Percentiles rank a stretch among this genome's conserved stretches.
Conservation (phyloP, 2,329 filamentous ascomycete species). For the Hymenoscyphus occultus region DNA sequence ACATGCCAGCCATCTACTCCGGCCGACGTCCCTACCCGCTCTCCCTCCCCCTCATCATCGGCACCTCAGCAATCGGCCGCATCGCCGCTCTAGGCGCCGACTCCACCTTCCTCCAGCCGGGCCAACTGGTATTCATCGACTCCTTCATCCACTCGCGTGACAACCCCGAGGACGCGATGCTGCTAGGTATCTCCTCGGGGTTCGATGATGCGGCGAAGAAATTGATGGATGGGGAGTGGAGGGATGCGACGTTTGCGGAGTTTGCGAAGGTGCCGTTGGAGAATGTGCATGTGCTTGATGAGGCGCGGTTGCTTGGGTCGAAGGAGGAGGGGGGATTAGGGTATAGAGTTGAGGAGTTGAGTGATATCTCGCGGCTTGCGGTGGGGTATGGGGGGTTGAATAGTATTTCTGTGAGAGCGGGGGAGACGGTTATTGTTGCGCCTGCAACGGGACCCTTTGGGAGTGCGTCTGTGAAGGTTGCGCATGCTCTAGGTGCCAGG, state of each 20-base stretch:
- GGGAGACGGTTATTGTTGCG: constrained; percentile 45
- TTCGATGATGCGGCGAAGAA: constrained; percentile 20
- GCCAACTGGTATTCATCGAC: constrained; percentile 40
- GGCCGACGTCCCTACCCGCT: constrained; percentile 35
- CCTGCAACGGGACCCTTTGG: constrained; percentile 48
- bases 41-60: constrained; percentile 34
- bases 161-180: constrained; percentile 32
- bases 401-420: constrained; percentile 42
- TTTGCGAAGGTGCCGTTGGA: constrained; percentile 39
- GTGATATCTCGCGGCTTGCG: background rate
- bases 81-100: constrained; percentile 38
- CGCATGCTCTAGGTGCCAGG: constrained; percentile 46
- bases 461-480: constrained; percentile 43
- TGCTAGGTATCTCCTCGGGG: constrained; percentile 37
- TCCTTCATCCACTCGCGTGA: constrained; percentile 38
- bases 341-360: constrained; percentile 20
- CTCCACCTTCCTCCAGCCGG: constrained; percentile 33
- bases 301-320: constrained; percentile 27
- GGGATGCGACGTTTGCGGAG: constrained; percentile 37
- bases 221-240: constrained; percentile 37
- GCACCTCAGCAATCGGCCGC: constrained; percentile 36
- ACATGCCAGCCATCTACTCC: constrained; percentile 40
- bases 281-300: constrained; percentile 38
- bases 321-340: constrained; percentile 12
- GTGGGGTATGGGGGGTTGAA: constrained; percentile 46